Conservation (phyloP, 345 rosid species). For the Euphorbia peplus region DNA sequence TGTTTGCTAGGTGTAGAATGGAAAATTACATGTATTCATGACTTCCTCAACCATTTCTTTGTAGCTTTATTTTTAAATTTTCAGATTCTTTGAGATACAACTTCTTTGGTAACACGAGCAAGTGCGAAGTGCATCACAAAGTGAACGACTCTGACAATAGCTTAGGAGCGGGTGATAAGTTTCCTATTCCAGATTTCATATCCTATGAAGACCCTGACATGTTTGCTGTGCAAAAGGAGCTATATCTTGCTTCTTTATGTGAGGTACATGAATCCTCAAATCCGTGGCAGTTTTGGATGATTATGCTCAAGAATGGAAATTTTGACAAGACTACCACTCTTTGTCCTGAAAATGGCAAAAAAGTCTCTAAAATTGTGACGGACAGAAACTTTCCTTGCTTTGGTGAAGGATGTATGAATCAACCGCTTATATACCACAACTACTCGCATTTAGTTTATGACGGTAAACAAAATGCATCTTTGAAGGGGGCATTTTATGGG, state of each 20-base stretch:
- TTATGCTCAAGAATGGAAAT: conserved; percentile 31
- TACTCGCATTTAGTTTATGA: conserved; percentile 10
- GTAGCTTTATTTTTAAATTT: conserved; percentile 14
- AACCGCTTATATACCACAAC: conserved; percentile 26
- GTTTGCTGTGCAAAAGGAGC: conserved; percentile 25
- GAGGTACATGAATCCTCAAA: conserved; percentile 20
- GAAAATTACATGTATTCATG: neutral
- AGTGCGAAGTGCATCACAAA: conserved; percentile 33
- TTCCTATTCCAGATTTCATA: conserved; percentile 34
- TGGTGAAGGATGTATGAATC: conserved; percentile 33
- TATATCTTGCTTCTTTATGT: conserved; percentile 25
- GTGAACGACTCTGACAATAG: conserved; percentile 23
- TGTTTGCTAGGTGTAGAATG: neutral
- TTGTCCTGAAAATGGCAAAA: conserved; percentile 31
- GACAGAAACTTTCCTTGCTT: conserved; percentile 25
- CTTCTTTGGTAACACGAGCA: conserved; percentile 24
- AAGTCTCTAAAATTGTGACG: conserved; percentile 14
- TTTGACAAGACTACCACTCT: conserved; percentile 21
- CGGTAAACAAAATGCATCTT: conserved; percentile 18
- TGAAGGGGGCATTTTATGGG: conserved; percentile 24
- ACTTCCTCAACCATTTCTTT: conserved; percentile 10
- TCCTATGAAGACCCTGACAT: conserved; percentile 37
- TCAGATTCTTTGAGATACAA: conserved; percentile 26
- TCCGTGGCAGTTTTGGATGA: conserved; percentile 32
- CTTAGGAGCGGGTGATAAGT: conserved; percentile 38